Base-by-base conservation (phyloP, 2,329 filamentous ascomycete genomes). In the Fusarium burgessii region DNA sequence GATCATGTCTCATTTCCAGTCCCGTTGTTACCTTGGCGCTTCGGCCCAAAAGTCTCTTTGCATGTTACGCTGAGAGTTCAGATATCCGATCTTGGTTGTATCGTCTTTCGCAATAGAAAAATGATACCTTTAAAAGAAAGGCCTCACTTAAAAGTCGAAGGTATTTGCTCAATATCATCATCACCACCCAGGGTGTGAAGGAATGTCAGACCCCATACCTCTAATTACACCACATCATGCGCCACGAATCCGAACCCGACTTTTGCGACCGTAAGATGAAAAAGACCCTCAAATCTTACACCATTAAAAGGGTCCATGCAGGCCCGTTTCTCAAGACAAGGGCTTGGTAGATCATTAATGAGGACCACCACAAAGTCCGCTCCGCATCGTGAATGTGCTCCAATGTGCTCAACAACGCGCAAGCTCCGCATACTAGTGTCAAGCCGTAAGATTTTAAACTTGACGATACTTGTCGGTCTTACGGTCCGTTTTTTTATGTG, bases 341-440 rank as follows among this genome's bases (percentile, higher is more conserved):
- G 38, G 59, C 49, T 23, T 29, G 52, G 56, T 47, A 25, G 60
- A 71, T 70, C 60, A 42, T 47, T 32, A 33, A 43, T 27, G 32
- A 29, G 59, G 43, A 40, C 66, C 58, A 25, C 52, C 33, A 23
- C 38, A 62, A 72, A 71, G 55, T 72, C 69, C 69, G 69, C 69
- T 51, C 50, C 25, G 43, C 50, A 59, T 57, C 32, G 33, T 46
- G 38, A 27, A 41, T 52, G 23, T 29, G n/a, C 35, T 36, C 18
- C 12, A 40, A 54, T 36, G 25, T 62, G 32, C 45, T 62, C 43
- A 56, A 62, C 38, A 47, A 58, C 25, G n/a, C 32, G 38, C 27
- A 57, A 56, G 29, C 52, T 54, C n/a, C 3, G 14, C 17, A 23
- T 46, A 6, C 25, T 46, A 29, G 38, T 38, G 50, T 20, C 33